Conservation (phyloP, 768 basidiomycete genomes). For the Trametes meyenii region DNA sequence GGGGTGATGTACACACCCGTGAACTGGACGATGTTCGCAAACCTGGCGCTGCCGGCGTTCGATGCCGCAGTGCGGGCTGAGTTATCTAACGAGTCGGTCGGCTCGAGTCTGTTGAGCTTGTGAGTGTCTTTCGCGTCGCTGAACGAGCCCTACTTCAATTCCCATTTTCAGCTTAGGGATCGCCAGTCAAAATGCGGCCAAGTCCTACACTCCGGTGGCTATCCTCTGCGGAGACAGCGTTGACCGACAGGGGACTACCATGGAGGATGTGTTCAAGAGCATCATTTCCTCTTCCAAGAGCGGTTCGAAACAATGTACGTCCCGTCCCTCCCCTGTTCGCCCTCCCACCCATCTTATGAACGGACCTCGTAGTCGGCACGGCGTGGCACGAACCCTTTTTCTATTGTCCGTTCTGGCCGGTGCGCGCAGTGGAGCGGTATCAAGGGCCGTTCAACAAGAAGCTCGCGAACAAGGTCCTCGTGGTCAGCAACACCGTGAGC, state of each 20-base stretch:
- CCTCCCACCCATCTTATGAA: neutral
- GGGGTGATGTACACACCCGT: too few species aligned
- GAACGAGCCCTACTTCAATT: too few species aligned
- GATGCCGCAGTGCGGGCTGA: too few species aligned
- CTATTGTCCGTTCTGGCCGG: conserved; percentile 21
- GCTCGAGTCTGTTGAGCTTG: too few species aligned
- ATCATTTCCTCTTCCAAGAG: conserved; percentile 5
- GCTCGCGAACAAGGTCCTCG: conserved; percentile 20
- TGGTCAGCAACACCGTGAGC: conserved; percentile 24
- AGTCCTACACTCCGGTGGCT: neutral
- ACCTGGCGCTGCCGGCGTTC: too few species aligned
- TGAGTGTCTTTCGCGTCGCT: too few species aligned
- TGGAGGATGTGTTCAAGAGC: conserved; percentile 8
- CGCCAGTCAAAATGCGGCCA: neutral
- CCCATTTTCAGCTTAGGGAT: neutral
- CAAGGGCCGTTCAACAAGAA: conserved; percentile 27
- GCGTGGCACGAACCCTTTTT: conserved; percentile 1
- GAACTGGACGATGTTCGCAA: too few species aligned
- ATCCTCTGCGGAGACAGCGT: conserved; percentile 18
- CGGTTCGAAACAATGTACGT: conserved; percentile 12
- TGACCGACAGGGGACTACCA: conserved; percentile 4
- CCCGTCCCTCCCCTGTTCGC: neutral
- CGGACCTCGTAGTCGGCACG: neutral
- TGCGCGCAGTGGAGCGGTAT: conserved; percentile 26
- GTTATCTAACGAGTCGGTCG: too few species aligned